Evolutionary conservation across 2,329 filamentous ascomycete genomes (phyloP), one percentile per base, ranked within the genome.

Genomic region (Curvularia verruculosa): DNA sequence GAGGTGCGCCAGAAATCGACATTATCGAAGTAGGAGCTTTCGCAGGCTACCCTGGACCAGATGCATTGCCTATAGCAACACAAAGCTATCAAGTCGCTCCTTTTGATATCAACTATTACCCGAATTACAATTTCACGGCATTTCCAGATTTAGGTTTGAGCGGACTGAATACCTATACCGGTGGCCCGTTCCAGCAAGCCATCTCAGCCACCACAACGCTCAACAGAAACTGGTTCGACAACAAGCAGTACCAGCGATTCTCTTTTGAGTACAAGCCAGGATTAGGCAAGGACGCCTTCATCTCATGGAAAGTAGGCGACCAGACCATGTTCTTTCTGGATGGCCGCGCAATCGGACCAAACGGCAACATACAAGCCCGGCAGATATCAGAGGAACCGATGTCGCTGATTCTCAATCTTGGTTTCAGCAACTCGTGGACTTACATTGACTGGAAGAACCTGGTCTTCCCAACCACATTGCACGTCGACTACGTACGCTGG

Each of bases 171-270:
- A 72, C 74, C 1, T 86, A 84, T 61, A 79, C 78, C 26, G 83
- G 84, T 18, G 83, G 83, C 1, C 81, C 82, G 2, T 85, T 76
- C 59, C 83, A 86, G 63, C 82, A 86, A 70, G 83, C 83, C 29
- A 77, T 86, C 12, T 83, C 81, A n/a, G 82, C 78, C 5, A 82
- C 82, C 10, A 83, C 82, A 0, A 79, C 81, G 48, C 73, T 86
- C 10, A 85, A 85, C 67, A 82, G 81, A 57, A 63, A 79, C 9
- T 85, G 83, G 84, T 86, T 82, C 54, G 82, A 85, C 55, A 81
- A 81, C 4, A 76, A 79, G 13, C 70, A 75, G 19, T 85, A 84
- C 63, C 83, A 85, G 63, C 83, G 80, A 48, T 85, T 83, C 67
- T 80, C 81, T 1, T 85, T 83, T 53, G 83, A 86, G 59, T 85